Evolutionary conservation across 441 rosid species (phyloP), one percentile per base, ranked within the genome.

Genomic region (Viola pubescens): DNA sequence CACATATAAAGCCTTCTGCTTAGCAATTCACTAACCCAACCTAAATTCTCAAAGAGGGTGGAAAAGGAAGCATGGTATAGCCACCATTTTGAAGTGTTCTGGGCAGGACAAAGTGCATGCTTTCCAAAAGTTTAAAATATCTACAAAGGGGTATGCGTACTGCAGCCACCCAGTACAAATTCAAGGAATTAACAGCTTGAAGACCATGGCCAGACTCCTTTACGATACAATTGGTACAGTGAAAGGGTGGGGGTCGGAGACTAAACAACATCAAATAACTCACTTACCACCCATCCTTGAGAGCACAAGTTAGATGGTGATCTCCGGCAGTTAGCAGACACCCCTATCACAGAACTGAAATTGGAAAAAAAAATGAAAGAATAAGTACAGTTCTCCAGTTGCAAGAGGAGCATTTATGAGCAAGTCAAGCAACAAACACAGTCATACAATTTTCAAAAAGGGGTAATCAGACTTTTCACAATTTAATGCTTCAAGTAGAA

Each of bases 251-350:
- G 77, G 74, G 72, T 68, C 61, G 72, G 79, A 77, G 74, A 73
- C 79, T 59, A 77, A 64, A 74, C 34, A 26, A 26, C 70, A 73
- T 64, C 66, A 61, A 75, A 75, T 72, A 67, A 71, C 77, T 79
- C 77, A 71, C 83, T 75, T 70, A 75, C 82, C 85, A 74, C 85
- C 81, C 80, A 70, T 70, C 79, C 78, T 70, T 64, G 46, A 14
- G 40, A 61, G 63, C 63, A 67, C 48, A 57, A 62, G 81, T 75
- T 71, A 71, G 68, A 74, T 61, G 73, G 64, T 55, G 52, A 65
- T 38, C 73, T 49, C 72, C 69, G 47, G 63, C 60, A 71, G 71
- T 71, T 75, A 55, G 66, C 75, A 71, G 56, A 54, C 63, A 61
- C 65, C 79, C 56, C 58, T 62, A 70, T 58, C 63, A 42, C 52